Conservation (phyloP, 2,329 filamentous ascomycete genomes). For the Curvularia hawaiiensis region DNA sequence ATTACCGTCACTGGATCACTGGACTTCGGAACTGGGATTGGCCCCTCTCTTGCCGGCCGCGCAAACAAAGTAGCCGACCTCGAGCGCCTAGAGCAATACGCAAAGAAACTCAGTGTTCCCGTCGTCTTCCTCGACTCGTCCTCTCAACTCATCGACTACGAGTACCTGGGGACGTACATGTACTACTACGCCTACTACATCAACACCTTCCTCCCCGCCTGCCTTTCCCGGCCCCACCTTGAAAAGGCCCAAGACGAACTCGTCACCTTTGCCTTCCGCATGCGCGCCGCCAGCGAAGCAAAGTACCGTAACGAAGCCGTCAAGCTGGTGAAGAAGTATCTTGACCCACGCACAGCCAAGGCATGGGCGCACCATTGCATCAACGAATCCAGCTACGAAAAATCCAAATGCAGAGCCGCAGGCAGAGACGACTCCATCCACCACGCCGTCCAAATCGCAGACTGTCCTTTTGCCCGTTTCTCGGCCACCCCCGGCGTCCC, state of each 20-base stretch:
- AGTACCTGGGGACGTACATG: constrained; percentile 35
- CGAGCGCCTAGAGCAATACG: constrained; percentile 31
- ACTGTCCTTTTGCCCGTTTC: constrained; percentile 31
- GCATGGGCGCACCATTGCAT: constrained; percentile 35
- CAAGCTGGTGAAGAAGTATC: constrained; percentile 29
- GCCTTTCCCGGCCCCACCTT: constrained; percentile 27
- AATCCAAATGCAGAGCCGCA: constrained; percentile 25
- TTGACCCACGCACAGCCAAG: constrained; percentile 24
- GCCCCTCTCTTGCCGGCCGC: constrained; percentile 28
- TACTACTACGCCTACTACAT: constrained; percentile 43
- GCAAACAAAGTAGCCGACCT: constrained; percentile 31
- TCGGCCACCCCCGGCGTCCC: constrained; percentile 14
- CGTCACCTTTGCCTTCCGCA: constrained; percentile 35
- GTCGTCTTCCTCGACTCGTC: constrained; percentile 38
- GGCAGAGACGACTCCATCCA: constrained; percentile 30
- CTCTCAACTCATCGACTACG: constrained; percentile 28
- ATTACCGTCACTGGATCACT: constrained; percentile 36
- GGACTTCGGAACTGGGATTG: constrained; percentile 22
- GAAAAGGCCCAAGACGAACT: constrained; percentile 36
- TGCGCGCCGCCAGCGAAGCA: constrained; percentile 29
- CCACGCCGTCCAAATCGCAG: constrained; percentile 33
- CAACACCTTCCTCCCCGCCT: constrained; percentile 32
- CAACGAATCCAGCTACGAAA: constrained; percentile 27
- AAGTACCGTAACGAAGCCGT: constrained; percentile 29
- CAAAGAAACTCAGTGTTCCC: constrained; percentile 29